Base-by-base conservation (phyloP, 495 filamentous ascomycete genomes). In the Podospora pseudoanserina region DNA sequence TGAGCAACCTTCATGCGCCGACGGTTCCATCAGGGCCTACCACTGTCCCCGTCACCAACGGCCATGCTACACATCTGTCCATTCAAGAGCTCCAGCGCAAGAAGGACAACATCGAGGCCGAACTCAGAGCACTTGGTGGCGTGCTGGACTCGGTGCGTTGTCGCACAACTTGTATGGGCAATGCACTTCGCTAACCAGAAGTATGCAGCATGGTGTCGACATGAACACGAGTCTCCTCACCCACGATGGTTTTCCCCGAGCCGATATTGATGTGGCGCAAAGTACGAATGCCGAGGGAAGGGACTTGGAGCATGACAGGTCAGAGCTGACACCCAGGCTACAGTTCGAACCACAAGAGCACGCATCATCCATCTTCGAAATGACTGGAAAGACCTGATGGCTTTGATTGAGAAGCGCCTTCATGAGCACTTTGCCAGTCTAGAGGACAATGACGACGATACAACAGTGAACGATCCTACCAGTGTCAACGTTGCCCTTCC, bases 221-320 rank as follows among this genome's bases (percentile, higher is more conserved):
- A 98, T 99, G 96, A 91, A 88, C 76, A 97, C 96, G 3, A 82
- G 85, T 57, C 83, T 99, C 60, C 91, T 91, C 4, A 97, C 96
- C 2, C 88, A 89, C 65, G 96, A 99, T 79, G 96, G 94, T 62
- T 99, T 91, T 77, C 96, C 96, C 39, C 86, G 96, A 72, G 88
- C 89, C 70, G 96, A 99, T 77, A 88, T 99, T 65, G 96, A 99
- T 76, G 89, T 99, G 70, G 91, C 96, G 34, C 94, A 97, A 80
- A 96, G 92, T 95, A 88, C 73, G 85, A 60, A 44, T 60, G 39
- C 65, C 58, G 13, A 53, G 27, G 39, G 30, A 32, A 49, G 39
- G 39, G 3, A 20, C 28, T 63, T 18, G 58, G 16, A 20, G 16
- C 20, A 30, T 6, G 18, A 30, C 9, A 30, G 26, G 32, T 9